Evolutionary conservation across 2,329 filamentous ascomycete genomes (phyloP), one percentile per base, ranked within the genome.

Genomic region (Penicillium sp.): DNA sequence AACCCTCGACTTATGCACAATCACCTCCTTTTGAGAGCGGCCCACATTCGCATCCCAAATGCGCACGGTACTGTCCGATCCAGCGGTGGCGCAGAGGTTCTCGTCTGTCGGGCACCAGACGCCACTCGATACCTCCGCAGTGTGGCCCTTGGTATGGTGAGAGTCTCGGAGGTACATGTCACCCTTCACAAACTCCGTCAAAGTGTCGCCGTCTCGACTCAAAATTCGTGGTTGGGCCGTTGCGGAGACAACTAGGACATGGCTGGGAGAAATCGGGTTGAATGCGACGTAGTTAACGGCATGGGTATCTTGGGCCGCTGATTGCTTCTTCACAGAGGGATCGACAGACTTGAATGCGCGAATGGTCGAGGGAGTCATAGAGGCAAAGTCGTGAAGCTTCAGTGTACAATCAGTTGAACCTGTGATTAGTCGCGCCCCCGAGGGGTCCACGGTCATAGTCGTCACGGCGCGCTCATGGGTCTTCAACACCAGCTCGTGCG

Each of bases 161-260:
- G 98, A 96, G 75, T 99, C 95, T 56, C 94, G 86, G 66, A 99
- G 79, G 71, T 99, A 99, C 93, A 98, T 98, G 74, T 99, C 95
- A 48, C 95, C 95, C 78, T 99, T 99, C 67, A 92, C 89, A 66
- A 96, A 98, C 71, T 97, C 92, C 1, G 89, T 89, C 51, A 96
- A 69, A 7, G 90, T 83, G 47, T 96, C 91, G 41, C 95, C 95
- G 78, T 99, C 94, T 70, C 95, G 88, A 68, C 87, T 91, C 74
- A 98, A 83, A 25, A 99, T 88, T 75, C 92, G 93, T 12, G 94
- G 91, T 75, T 98, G 94, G 1, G 94, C 89, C 42, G 94, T 91
- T 6, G 94, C 92, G 7, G 92, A 90, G 47, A 98, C 83, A 67
- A 95, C 96, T 37, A 99, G 85, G 61, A 99, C 88, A 61, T 90